These are phyloP conservation scores for Ophidiomyces ophidiicola DNA, from an alignment of 2,329 filamentous ascomycete genomes.

Conservation along the genomic window DNA sequence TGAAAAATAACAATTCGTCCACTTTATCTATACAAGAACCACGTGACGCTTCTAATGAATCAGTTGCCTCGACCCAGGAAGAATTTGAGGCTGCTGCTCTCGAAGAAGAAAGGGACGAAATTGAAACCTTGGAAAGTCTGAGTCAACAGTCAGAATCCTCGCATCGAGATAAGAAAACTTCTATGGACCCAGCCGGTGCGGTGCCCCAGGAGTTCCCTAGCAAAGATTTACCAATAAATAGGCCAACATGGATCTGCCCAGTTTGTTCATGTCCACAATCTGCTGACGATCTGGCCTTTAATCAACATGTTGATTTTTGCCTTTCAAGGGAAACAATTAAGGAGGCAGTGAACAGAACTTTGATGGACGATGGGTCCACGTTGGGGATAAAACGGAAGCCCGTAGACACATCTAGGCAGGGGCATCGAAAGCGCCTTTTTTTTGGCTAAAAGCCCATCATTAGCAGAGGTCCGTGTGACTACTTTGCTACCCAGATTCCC, in stretches of 20 bases:
- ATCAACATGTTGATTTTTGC: constrained; percentile 85
- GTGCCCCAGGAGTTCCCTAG: neutral
- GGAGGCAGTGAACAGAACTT: constrained; percentile 56
- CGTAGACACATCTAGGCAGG: constrained; percentile 23
- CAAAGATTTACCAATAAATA: neutral
- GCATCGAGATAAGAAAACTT: neutral
- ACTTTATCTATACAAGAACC: neutral
- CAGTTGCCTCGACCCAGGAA: constrained; percentile 9
- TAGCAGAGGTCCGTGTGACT: no score
- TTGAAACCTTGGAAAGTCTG: constrained; percentile 49
- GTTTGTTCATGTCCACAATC: constrained; percentile 68
- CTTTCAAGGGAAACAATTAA: constrained; percentile 76
- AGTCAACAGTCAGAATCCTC: constrained; percentile 42
- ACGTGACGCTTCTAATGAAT: neutral
- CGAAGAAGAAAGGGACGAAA: constrained; percentile 48
- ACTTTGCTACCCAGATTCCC: no score
- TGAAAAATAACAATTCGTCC: constrained; percentile 47
- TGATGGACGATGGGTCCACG: constrained; percentile 15
- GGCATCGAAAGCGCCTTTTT: constrained; percentile 19
- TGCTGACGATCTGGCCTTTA: constrained; percentile 66
- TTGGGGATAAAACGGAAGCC: constrained; percentile 15
- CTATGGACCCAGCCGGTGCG: neutral
- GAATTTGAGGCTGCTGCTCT: constrained; percentile 35
- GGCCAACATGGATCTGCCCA: constrained; percentile 62
- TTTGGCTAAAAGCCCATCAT: no score